Evolutionary conservation across 441 rosid genomes (phyloP), one percentile per base, ranked within the genome.

Genomic region (Erodium trifolium): DNA sequence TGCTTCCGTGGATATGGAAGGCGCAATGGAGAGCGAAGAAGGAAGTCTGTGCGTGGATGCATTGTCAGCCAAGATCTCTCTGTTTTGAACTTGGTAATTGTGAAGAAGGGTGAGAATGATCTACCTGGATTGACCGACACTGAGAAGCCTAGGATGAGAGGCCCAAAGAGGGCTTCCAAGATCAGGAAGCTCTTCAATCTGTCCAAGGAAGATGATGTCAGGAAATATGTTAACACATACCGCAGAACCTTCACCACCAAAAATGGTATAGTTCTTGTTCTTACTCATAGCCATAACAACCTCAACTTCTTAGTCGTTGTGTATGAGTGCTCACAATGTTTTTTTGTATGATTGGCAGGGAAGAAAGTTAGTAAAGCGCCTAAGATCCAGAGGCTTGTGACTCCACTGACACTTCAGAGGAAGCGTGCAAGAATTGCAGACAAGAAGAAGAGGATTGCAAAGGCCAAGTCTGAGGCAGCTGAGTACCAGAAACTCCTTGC

Each of bases 401-500:
- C 87, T 5, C 89, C 91, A 1, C 45, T 87, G 80, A 87, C 91
- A 5, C 73, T 85, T 65, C 91, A 85, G 71, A 85, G 91, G 85
- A 87, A 87, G 86, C 83, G 89, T 0, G 67, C 83, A 0, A 85
- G 91, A 83, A 79, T 85, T 60, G 67, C 89, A 4, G 88, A 86
- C 65, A 86, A 86, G 87, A 86, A 86, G 85, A 84, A 80, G 84
- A 82, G 85, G 67, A 81, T 87, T 45, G 81, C 85, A 0, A 87
- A 85, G 86, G 87, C 91, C 39, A 83, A 85, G 81, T 65, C 91
- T 2, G 91, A 87, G 17, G 91, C 91, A 0, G 91, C 87, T 1
- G 91, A 85, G 11, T 87, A 85, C 76, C 87, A 83, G 80, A 87
- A 83, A 70, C 91, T 87, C 76, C 87, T 87, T n/a, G 89, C 87